phyloP scores from a whole-genome alignment of 192 early-diverging fungal species.

The Rhizophagus sp. region DNA sequence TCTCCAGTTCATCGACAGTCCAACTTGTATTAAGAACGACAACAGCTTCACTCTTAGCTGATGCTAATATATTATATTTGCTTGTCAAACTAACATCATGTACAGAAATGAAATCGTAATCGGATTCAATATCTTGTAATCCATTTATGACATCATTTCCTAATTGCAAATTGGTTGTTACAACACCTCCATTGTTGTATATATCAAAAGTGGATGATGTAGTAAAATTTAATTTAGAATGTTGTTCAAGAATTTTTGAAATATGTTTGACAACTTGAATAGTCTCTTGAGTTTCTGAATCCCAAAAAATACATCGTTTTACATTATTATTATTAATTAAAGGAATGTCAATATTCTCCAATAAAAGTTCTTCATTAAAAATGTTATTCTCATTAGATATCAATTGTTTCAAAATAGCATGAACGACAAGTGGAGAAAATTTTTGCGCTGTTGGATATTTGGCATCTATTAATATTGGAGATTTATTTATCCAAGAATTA shows the following conservation, averaged over 20 bases:
- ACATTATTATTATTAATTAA: conserved; percentile 44
- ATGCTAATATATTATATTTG: conserved; percentile 61
- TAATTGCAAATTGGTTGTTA: conserved; percentile 61
- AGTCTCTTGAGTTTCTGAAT: conserved; percentile 50
- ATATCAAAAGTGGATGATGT: conserved; percentile 51
- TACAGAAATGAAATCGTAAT: conserved; percentile 62
- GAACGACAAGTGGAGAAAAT: conserved; percentile 34
- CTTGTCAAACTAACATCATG: conserved; percentile 61
- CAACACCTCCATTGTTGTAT: conserved; percentile 59
- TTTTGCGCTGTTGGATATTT: conserved; percentile 39
- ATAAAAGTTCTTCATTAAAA: conserved; percentile 36
- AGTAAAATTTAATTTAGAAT: conserved; percentile 42
- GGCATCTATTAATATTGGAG: conserved; percentile 45
- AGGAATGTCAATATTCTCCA: conserved; percentile 29
- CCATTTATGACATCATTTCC: conserved; percentile 37
- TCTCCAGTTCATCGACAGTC: conserved; percentile 67
- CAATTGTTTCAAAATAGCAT: conserved; percentile 43
- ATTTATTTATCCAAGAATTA: conserved; percentile 46
- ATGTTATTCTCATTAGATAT: background rate
- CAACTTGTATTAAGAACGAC: conserved; percentile 70
- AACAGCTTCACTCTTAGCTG: conserved; percentile 48
- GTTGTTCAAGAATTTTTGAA: conserved; percentile 41
- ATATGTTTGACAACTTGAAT: conserved; percentile 52
- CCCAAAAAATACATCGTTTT: conserved; percentile 60
- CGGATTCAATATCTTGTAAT: conserved; percentile 39